Percentiles rank a stretch among this genome's conserved stretches.
phyloP scores from a whole-genome alignment of 257 asterid genomes.

The Paulownia fortunei region DNA sequence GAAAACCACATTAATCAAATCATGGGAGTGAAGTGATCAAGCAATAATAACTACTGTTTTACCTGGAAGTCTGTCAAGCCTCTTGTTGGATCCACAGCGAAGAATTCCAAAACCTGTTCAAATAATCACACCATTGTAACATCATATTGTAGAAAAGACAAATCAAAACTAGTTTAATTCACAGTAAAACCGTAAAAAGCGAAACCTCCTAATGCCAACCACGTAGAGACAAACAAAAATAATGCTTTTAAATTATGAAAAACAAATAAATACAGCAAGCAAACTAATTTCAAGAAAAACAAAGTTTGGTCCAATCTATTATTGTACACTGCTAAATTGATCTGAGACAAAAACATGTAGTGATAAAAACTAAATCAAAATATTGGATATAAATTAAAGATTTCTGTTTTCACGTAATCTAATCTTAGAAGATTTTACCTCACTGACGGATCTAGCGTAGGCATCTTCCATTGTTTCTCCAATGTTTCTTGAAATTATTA shows the following conservation, averaged over 20 bases:
- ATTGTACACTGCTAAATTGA: constrained; percentile 20
- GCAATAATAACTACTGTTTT: constrained; percentile 25
- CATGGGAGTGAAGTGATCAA: constrained; percentile 9
- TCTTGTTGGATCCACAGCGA: constrained; percentile 73
- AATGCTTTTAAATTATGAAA: constrained; percentile 9
- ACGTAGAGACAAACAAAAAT: not conserved
- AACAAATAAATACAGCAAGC: not conserved
- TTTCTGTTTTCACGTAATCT: not conserved
- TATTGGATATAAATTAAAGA: not conserved
- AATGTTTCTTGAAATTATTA: constrained; percentile 5
- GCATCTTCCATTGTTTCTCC: constrained; percentile 77
- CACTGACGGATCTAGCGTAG: constrained; percentile 80
- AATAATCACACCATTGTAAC: constrained; percentile 15
- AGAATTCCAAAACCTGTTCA: constrained; percentile 78
- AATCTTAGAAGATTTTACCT: constrained; percentile 49
- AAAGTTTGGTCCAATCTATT: constrained; percentile 19
- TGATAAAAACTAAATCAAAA: not conserved
- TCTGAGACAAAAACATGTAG: not conserved
- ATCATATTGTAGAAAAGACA: not conserved
- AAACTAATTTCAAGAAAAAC: constrained; percentile 3
- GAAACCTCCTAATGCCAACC: not conserved
- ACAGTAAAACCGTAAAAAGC: not conserved
- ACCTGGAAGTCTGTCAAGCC: constrained; percentile 89
- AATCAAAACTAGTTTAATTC: not conserved
- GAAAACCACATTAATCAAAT: constrained; percentile 20